Evolutionary conservation across 192 early-diverging fungal species (phyloP), one percentile per base, ranked within the genome.

Genomic region (Coemansia sp.): DNA sequence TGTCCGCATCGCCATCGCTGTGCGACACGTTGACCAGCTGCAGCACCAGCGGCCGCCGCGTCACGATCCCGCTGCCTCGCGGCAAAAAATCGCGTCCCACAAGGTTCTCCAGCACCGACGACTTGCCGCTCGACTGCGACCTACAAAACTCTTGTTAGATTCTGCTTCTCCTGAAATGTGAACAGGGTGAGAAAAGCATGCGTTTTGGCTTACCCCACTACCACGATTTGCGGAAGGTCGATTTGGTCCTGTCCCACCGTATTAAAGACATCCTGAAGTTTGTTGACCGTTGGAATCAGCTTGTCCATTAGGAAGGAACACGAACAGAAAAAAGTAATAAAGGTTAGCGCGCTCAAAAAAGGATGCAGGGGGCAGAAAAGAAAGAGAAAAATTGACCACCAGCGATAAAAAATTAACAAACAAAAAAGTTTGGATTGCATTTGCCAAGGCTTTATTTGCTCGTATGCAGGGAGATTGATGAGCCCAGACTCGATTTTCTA

Each of bases 21-120:
- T 47, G 56, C 27, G 85, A 76, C 17, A 82, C 74, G 52, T 88
- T 89, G 17, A 91, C 86, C 45, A 93, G 86, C 72, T 93, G 92
- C 41, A 93, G 71, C 47, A 93, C 88, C 57, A 93, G 72, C 10
- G 92, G 92, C 8, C 92, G 85, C 15, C 92, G 87, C 32, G 92
- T 93, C 66, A 93, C 90, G 60, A 93, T 89, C 22, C 92, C 92
- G 69, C 83, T 90, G 23, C 92, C 97, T 59, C 96, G 86, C 21
- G 98, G 98, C 56, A 99, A 72, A 73, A 99, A 98, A 83, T 99
- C 98, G 27, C 91, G 84, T n/a, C 96, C 94, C 15, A 98, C 96
- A 66, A 99, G 89, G 73, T 94, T 97, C 69, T 99, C 98, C 24
- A 99, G 82, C 14, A 99, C 98, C n/a, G 93, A 95, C 55, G 90